phyloP scores from a whole-genome alignment of 495 filamentous ascomycete species.

The Aspergillus bridgeri region DNA sequence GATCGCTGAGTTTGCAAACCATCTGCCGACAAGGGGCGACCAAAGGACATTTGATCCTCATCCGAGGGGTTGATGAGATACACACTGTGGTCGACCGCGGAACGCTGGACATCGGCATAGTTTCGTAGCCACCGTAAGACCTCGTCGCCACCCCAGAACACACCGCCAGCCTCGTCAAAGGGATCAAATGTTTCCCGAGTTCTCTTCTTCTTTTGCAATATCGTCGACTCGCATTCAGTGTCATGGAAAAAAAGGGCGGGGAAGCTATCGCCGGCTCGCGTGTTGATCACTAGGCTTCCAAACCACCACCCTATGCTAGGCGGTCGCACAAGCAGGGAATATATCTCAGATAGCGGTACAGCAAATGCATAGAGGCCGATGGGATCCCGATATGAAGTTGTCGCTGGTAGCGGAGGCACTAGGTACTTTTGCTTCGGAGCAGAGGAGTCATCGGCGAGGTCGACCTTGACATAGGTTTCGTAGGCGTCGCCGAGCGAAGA shows the following conservation, averaged over 20 bases:
- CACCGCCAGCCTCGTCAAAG: slow-evolving; percentile 74
- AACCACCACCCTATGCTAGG: slow-evolving; percentile 98
- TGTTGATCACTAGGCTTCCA: slow-evolving; percentile 90
- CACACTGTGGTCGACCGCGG: slow-evolving; percentile 77
- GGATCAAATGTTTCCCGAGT: slow-evolving; percentile 84
- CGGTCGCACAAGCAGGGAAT: slow-evolving; percentile 83
- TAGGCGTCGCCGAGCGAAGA: slow-evolving; percentile 81
- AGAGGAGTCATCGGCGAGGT: slow-evolving; percentile 73
- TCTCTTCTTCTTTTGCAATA: slow-evolving; percentile 84
- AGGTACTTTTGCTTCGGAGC: slow-evolving; percentile 85
- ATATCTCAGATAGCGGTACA: slow-evolving; percentile 84
- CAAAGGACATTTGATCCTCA: slow-evolving; percentile 81
- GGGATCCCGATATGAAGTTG: slow-evolving; percentile 64
- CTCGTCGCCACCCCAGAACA: slow-evolving; percentile 98
- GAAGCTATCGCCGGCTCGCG: slow-evolving; percentile 82
- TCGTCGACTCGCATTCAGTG: slow-evolving; percentile 91
- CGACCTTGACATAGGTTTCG: slow-evolving; percentile 90
- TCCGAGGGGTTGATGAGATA: slow-evolving; percentile 85
- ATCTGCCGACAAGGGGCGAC: slow-evolving; percentile 45
- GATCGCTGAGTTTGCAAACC: slow-evolving; percentile 26
- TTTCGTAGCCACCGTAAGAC: slow-evolving; percentile 84
- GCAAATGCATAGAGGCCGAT: slow-evolving; percentile 90
- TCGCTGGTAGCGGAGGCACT: slow-evolving; percentile 81
- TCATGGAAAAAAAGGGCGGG: slow-evolving; percentile 98
- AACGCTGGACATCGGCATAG: slow-evolving; percentile 79